Evolutionary conservation across 106 monocot species (phyloP).

Genomic region (Ottelia alismoides): DNA sequence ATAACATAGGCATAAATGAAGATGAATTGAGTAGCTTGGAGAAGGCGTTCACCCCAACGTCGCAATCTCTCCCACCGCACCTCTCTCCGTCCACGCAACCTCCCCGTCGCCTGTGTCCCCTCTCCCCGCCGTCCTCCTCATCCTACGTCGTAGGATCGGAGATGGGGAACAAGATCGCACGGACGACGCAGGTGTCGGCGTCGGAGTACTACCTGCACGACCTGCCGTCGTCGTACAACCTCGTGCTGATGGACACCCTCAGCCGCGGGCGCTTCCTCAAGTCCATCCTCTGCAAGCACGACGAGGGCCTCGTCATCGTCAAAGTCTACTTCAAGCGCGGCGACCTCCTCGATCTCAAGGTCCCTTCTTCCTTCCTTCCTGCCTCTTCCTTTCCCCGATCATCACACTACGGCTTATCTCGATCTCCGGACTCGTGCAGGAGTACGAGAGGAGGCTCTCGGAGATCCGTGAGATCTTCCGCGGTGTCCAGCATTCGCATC

Average conservation of each 20-base stretch:
- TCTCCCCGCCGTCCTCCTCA: too few relatives aligned
- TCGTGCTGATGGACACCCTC: conserved; percentile 71
- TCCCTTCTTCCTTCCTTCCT: background rate
- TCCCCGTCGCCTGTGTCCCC: too few relatives aligned
- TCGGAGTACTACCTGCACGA: conserved; percentile 98
- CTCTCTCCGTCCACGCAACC: too few relatives aligned
- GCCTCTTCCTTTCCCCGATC: background rate
- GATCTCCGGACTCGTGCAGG: too few relatives aligned
- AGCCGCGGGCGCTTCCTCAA: conserved; percentile 90
- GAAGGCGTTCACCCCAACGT: too few relatives aligned
- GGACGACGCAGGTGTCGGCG: conserved; percentile 90
- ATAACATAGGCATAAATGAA: too few relatives aligned
- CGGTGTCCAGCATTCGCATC: conserved; percentile 51
- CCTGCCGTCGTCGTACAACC: conserved; percentile 87
- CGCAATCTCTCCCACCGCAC: too few relatives aligned
- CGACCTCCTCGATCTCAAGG: conserved; percentile 82
- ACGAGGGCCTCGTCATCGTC: conserved; percentile 86
- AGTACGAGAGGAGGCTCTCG: conserved; percentile 69
- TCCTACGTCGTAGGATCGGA: too few relatives aligned
- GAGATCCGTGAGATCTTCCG: conserved; percentile 57
- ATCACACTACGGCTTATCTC: too few relatives aligned
- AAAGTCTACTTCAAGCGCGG: conserved; percentile 99
- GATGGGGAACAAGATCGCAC: conserved; percentile 98
- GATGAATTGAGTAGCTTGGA: too few relatives aligned
- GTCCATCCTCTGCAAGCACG: conserved; percentile 94